phyloP scores from a whole-genome alignment of 257 asterid species.

The Vinca minor region DNA sequence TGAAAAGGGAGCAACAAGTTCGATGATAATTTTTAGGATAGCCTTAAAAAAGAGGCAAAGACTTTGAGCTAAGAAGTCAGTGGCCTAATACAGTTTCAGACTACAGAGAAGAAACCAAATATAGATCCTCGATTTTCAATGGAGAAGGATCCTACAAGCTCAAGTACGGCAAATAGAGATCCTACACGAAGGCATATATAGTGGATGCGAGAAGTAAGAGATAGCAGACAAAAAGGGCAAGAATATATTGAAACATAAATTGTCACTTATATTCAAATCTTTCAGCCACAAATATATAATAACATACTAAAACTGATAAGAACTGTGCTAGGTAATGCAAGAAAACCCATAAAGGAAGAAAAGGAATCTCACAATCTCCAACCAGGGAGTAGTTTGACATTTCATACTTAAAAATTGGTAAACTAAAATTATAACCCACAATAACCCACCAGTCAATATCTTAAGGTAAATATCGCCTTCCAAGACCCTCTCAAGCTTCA shows the following conservation, averaged over 20 bases:
- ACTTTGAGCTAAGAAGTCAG: neutral
- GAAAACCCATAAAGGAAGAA: no score
- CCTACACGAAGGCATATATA: neutral
- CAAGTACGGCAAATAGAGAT: neutral
- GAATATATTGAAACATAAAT: neutral
- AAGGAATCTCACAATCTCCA: neutral
- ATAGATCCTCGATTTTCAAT: neutral
- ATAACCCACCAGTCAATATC: neutral
- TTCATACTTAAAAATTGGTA: neutral
- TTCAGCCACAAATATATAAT: neutral
- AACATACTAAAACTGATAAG: no score
- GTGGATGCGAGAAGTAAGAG: neutral
- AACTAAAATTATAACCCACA: neutral
- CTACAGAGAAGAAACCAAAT: neutral
- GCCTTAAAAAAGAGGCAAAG: neutral
- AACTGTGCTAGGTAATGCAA: no score
- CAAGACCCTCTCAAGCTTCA: neutral
- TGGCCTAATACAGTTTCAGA: neutral
- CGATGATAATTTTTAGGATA: neutral
- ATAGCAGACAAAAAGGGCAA: neutral
- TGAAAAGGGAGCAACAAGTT: neutral
- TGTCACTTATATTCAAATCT: neutral
- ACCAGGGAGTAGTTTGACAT: neutral
- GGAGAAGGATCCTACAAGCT: neutral
- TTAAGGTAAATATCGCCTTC: neutral